These are phyloP conservation scores for Cicer bijugum DNA, from an alignment of 306 rosid species.

Conservation along the genomic window DNA sequence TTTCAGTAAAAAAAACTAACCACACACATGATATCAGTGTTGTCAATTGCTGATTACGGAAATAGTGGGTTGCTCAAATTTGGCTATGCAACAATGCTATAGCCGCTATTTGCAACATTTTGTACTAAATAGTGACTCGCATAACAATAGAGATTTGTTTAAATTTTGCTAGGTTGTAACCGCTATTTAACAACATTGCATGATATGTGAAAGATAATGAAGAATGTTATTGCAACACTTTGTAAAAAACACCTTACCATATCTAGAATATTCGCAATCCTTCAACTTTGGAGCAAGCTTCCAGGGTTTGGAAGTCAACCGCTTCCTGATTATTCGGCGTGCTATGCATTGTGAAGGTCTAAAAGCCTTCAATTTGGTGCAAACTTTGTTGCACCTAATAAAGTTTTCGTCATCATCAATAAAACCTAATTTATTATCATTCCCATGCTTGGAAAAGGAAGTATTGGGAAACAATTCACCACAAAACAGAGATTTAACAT, in stretches of 20 bases:
- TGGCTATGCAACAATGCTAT: no score
- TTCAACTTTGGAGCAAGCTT: slow-evolving; percentile 79
- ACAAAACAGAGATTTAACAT: slow-evolving; percentile 53
- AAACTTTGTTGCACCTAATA: slow-evolving; percentile 59
- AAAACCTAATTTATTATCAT: slow-evolving; percentile 66
- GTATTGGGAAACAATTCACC: slow-evolving; percentile 56
- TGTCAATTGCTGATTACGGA: no score
- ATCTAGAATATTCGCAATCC: slow-evolving; percentile 69
- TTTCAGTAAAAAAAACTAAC: slow-evolving; percentile 19
- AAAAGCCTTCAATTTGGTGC: slow-evolving; percentile 64
- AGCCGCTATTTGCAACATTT: no score
- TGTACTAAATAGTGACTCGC: no score
- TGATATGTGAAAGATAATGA: slow-evolving; percentile 21
- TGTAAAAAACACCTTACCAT: slow-evolving; percentile 57
- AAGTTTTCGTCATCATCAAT: slow-evolving; percentile 91
- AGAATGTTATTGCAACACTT: slow-evolving; percentile 27
- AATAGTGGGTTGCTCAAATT: no score
- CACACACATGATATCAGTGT: background rate
- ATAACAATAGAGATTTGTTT: no score
- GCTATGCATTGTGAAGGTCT: slow-evolving; percentile 62
- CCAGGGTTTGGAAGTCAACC: slow-evolving; percentile 75
- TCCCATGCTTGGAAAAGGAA: slow-evolving; percentile 65
- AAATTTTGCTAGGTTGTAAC: no score
- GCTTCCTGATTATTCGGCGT: slow-evolving; percentile 70
- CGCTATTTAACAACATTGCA: no score